Evolutionary conservation across 495 filamentous ascomycete species (phyloP).

Genomic region (Podospora sp.): DNA sequence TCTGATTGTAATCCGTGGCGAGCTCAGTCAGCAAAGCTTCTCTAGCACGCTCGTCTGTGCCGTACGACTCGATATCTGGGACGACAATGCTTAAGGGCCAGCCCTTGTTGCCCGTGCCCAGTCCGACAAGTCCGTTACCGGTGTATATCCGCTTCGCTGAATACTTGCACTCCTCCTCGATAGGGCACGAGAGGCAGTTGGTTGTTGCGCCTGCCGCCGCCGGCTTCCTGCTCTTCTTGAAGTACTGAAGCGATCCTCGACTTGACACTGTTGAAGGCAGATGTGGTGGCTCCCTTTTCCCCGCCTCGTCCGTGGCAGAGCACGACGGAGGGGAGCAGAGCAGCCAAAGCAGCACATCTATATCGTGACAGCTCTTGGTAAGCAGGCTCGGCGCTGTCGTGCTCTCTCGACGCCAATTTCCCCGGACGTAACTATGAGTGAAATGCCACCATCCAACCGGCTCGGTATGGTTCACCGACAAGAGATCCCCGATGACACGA

Average conservation of each 20-base stretch:
- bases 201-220: constrained; percentile 71
- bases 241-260: constrained; percentile 71
- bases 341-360: constrained; percentile 90
- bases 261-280: constrained; percentile 74
- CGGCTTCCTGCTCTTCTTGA: constrained; percentile 74
- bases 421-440: constrained; percentile 86
- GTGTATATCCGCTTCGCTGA: constrained; percentile 85
- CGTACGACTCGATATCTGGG: constrained; percentile 83
- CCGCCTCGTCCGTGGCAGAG: constrained; percentile 18
- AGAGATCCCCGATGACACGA: constrained; percentile 76
- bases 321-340: constrained; percentile 64
- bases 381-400: constrained; percentile 75
- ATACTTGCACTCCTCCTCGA: constrained; percentile 75
- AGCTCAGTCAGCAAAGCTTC: constrained; percentile 55
- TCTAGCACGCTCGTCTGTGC: constrained; percentile 42
- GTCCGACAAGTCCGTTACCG: constrained; percentile 40
- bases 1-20: constrained; percentile 65
- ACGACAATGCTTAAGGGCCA: constrained; percentile 90
- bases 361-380: constrained; percentile 94
- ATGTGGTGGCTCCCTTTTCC: constrained; percentile 56
- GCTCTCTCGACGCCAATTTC: constrained; percentile 87
- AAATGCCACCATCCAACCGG: constrained; percentile 98
- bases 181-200: constrained; percentile 80
- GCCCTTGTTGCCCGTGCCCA: constrained; percentile 57
- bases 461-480: constrained; percentile 87